Conservation (phyloP, 2,329 filamentous ascomycete species). For the Aspergillus sergii region DNA sequence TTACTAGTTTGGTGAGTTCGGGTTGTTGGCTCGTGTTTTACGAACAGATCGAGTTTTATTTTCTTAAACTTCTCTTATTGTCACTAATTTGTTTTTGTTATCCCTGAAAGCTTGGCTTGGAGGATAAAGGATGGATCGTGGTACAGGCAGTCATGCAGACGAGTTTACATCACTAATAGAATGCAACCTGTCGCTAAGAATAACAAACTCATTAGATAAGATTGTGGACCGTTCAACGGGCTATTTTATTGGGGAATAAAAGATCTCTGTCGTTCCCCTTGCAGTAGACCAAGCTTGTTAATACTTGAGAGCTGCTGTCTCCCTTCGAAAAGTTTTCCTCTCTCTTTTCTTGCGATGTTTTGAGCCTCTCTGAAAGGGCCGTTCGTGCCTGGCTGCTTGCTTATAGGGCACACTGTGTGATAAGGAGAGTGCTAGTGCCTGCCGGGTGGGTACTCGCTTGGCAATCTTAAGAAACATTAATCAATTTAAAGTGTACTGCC, state of each 20-base stretch:
- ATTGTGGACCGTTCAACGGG: not conserved
- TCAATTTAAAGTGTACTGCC: not conserved
- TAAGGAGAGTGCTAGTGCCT: too few species aligned
- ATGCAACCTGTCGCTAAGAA: not conserved
- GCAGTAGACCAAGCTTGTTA: not conserved
- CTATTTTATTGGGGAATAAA: not conserved
- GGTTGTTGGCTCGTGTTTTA: not conserved
- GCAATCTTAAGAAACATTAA: not conserved
- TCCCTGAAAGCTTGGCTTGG: not conserved
- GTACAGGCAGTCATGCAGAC: not conserved
- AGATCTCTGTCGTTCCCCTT: not conserved
- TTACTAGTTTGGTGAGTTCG: not conserved
- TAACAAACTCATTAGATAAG: not conserved
- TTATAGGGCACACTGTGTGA: too few species aligned
- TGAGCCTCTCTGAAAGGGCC: too few species aligned
- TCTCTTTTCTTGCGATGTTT: not conserved
- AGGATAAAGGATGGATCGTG: not conserved
- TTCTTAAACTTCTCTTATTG: not conserved
- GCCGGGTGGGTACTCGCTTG: not conserved
- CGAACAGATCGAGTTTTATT: not conserved
- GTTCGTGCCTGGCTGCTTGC: too few species aligned
- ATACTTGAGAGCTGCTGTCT: not conserved
- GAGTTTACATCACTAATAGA: not conserved
- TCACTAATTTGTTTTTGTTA: conserved; percentile 28
- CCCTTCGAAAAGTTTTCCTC: not conserved